A percentile compares a stretch with the other conserved stretches of the same genome.
Evolutionary conservation across 495 filamentous ascomycete species (phyloP).

Genomic region (Aspergillus cavernicola): DNA sequence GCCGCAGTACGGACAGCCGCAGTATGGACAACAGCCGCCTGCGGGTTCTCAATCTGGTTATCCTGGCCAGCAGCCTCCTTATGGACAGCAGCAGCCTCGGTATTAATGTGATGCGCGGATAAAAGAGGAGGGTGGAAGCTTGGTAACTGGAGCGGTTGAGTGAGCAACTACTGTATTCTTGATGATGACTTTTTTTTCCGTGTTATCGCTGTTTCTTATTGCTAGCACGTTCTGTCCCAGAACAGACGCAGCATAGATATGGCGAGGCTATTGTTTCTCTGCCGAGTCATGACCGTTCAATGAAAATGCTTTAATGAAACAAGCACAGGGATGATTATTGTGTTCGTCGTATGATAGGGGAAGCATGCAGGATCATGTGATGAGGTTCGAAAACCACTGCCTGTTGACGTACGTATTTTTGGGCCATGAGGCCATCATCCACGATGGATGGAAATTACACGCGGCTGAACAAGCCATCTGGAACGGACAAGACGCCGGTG

Average conservation of each 20-base stretch:
- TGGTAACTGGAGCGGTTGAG: neutral
- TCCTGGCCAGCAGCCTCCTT: constrained; percentile 7
- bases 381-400: no score
- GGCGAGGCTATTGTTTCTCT: neutral
- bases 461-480: no score
- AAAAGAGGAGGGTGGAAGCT: neutral
- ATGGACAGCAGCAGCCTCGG: constrained; percentile 7
- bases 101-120: neutral
- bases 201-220: neutral
- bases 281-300: neutral
- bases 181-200: neutral
- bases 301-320: neutral
- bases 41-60: neutral
- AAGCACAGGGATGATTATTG: neutral
- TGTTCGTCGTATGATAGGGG: neutral
- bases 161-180: constrained; percentile 7
- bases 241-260: neutral
- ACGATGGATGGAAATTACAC: no score
- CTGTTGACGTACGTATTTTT: no score
- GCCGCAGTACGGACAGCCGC: constrained; percentile 5
- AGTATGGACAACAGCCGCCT: constrained; percentile 2
- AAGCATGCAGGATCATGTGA: neutral
- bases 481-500: neutral
- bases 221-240: neutral
- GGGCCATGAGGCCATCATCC: no score